Percentiles rank a stretch among this genome's conserved stretches.
Conservation (phyloP, 768 basidiomycete genomes). For the Lenzites betulinus region DNA sequence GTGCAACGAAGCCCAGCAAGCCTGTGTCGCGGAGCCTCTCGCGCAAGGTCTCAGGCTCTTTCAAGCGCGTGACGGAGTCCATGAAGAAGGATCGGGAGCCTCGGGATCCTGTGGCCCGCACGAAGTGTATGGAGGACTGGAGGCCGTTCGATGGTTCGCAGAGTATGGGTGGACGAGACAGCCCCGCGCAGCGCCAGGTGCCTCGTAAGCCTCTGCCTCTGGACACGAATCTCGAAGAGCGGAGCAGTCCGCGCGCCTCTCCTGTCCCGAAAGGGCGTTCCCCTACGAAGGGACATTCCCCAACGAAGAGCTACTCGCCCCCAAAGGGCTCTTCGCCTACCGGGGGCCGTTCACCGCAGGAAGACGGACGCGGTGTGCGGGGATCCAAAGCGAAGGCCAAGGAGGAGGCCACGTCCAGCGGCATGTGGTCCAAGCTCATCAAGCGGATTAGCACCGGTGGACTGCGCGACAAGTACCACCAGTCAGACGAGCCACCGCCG, state of each 20-base stretch:
- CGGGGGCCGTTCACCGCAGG: constrained; percentile 9
- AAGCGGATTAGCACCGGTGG: constrained; percentile 69
- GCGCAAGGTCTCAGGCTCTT: constrained; percentile 40
- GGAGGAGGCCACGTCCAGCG: constrained; percentile 33
- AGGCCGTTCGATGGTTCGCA: constrained; percentile 19
- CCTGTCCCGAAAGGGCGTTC: constrained; percentile 6
- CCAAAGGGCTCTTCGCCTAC: not conserved
- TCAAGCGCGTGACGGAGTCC: constrained; percentile 27
- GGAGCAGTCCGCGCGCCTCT: constrained; percentile 11
- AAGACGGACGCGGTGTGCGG: constrained; percentile 15
- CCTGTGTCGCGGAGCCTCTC: constrained; percentile 28
- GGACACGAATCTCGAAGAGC: constrained; percentile 2
- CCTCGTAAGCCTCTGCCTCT: constrained; percentile 5
- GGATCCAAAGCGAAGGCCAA: constrained; percentile 21
- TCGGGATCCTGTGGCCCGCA: constrained; percentile 2
- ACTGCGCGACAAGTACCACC: constrained; percentile 56
- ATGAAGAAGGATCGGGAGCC: constrained; percentile 20
- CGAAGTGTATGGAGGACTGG: constrained; percentile 15
- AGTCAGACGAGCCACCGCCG: constrained; percentile 37
- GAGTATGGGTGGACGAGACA: not conserved
- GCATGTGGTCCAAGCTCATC: constrained; percentile 67
- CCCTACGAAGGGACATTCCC: too few species aligned
- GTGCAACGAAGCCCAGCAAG: not conserved
- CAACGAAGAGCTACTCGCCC: too few species aligned
- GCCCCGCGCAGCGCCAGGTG: not conserved